Conservation (phyloP, 23 red algal genomes). For the Agarophyton chilense region DNA sequence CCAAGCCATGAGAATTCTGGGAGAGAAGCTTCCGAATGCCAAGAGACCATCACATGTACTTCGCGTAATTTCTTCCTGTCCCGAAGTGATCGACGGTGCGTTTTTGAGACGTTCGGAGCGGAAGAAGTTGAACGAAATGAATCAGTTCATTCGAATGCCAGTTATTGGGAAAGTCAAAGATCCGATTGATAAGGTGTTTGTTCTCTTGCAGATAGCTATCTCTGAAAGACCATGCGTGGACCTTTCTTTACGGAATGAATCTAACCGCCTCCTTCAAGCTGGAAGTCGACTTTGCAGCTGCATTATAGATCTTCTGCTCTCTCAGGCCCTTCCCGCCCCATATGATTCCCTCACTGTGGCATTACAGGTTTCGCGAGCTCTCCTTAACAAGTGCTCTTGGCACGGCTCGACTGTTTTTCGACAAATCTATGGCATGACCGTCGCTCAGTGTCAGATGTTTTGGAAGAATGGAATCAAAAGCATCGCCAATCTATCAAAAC, state of each 20-base stretch:
- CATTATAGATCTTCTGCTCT: conserved; percentile 26
- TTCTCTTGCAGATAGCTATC: conserved; percentile 52
- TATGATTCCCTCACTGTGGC: conserved; percentile 9
- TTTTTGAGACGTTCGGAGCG: conserved; percentile 53
- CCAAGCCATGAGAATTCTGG: conserved; percentile 38
- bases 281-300: conserved; percentile 37
- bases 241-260: conserved; percentile 10
- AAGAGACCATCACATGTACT: conserved; percentile 40
- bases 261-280: background rate
- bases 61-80: conserved; percentile 7
- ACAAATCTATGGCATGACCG: conserved; percentile 4
- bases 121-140: conserved; percentile 63
- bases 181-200: conserved; percentile 52
- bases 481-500: background rate
- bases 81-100: conserved; percentile 33
- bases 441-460: background rate
- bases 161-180: conserved; percentile 60
- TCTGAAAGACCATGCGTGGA: background rate
- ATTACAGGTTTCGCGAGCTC: conserved; percentile 31
- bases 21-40: conserved; percentile 14
- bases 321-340: conserved; percentile 2
- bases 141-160: conserved; percentile 46
- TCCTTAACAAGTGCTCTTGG: conserved; percentile 32
- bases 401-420: conserved; percentile 32
- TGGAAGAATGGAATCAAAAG: conserved; percentile 25